Base-by-base conservation (phyloP, 2,329 filamentous ascomycete genomes). In the Fusarium concolor region DNA sequence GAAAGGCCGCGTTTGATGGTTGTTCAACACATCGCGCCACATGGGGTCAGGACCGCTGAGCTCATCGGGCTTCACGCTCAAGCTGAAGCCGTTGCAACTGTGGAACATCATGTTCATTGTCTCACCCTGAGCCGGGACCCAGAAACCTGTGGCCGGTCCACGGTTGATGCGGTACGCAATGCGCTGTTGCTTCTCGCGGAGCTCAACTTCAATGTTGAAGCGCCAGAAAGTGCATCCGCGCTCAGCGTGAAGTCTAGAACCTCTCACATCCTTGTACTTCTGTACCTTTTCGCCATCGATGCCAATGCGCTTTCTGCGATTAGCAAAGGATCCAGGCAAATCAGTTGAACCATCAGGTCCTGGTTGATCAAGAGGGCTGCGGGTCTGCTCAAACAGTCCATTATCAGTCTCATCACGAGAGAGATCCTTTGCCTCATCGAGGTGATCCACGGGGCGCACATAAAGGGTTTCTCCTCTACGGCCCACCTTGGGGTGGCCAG, bases 41-140 rank as follows among this genome's bases (percentile, higher is more conserved):
- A 99, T 86, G 2, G 96, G 96, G 79, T 99, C 96, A 1, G 96
- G 96, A 0, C 96, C 96, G 75, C 91, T 96, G 76, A 97, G 91
- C 44, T 90, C 85, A 75, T 96, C 86, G 0, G 93, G 82, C 65
- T 97, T 90, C 24, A 92, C 92, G 57, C 87, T 91, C 51, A 91
- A 78, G 72, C 93, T 95, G 82, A 99, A 99, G 3, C 96, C 96
- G 77, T 99, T 99, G 82, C 96, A 97, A 77, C 92, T 97, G 81
- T 98, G 88, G 81, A 97, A 99, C 94, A 98, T 97, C 77, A 97
- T 92, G 80, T 98, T 97, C 96, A 99, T 99, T 4, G 92, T 88
- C 77, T 97, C 86, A 17, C 89, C 91, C 49, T 85, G 87, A 31
- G 91, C 91, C 7, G 96, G 96, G 1, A 99, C 93, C 95, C 96